A percentile compares a stretch with the other conserved stretches of the same genome.
phyloP scores from a whole-genome alignment of 192 early-diverging fungal genomes.

The Chytriomyces sp. region DNA sequence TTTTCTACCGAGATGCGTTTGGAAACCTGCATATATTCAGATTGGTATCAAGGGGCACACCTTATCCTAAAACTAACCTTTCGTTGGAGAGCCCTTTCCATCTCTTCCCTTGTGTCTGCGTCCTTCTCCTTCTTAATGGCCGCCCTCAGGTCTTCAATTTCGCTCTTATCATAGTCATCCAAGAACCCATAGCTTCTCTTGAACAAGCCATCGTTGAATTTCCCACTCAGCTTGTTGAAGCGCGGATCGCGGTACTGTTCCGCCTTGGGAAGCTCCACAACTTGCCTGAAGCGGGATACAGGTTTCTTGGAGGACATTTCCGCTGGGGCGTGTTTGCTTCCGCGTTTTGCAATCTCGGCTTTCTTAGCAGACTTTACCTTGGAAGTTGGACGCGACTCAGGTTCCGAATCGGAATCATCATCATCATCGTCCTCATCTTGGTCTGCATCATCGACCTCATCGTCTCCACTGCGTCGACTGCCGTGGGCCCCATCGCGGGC shows the following conservation, averaged over 20 bases:
- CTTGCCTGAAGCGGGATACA: constrained; percentile 70
- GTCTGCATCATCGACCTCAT: constrained; percentile 35
- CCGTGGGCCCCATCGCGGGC: constrained; percentile 28
- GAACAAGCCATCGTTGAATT: constrained; percentile 90
- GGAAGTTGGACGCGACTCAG: constrained; percentile 41
- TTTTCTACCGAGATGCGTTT: constrained; percentile 28
- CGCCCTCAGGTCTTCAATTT: constrained; percentile 70
- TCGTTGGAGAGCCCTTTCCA: constrained; percentile 62
- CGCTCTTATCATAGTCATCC: constrained; percentile 73
- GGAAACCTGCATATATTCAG: constrained; percentile 35
- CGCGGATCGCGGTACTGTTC: constrained; percentile 87
- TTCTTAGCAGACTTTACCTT: no score
- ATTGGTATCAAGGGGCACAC: background rate
- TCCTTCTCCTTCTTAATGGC: constrained; percentile 71
- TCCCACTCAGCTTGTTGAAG: constrained; percentile 87
- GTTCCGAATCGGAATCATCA: constrained; percentile 43
- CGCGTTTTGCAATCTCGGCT: constrained; percentile 32
- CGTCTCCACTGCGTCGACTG: constrained; percentile 33
- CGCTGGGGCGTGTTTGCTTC: constrained; percentile 51
- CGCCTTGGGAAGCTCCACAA: constrained; percentile 64
- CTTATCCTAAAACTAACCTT: constrained; percentile 57
- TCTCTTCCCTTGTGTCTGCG: constrained; percentile 54
- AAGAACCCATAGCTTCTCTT: constrained; percentile 91
- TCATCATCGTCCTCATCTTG: constrained; percentile 35
- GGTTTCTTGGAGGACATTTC: constrained; percentile 78